Evolutionary conservation across 2,329 filamentous ascomycete genomes (phyloP).

Genomic region (Berkeleyomyces rouxiae): DNA sequence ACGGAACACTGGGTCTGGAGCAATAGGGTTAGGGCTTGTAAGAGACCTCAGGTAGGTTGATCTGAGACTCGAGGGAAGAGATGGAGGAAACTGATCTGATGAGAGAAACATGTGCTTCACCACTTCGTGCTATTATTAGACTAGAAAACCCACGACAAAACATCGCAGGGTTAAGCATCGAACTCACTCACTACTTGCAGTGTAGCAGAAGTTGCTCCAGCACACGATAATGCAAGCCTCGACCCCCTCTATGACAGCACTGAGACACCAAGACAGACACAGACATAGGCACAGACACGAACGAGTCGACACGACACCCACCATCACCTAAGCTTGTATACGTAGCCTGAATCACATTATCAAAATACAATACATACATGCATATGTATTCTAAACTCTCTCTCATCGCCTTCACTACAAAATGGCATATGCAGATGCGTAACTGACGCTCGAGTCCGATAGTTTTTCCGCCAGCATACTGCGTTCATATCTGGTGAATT

Average conservation of each 20-base stretch:
- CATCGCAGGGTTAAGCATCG: not conserved
- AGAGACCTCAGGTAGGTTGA: not conserved
- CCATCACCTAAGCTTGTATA: not conserved
- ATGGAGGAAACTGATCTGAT: not conserved
- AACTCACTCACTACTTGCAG: not conserved
- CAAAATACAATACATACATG: too few species aligned
- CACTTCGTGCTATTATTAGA: not conserved
- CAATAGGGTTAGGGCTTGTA: not conserved
- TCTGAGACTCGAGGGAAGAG: not conserved
- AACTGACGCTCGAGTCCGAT: conserved; percentile 77
- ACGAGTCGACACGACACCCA: not conserved
- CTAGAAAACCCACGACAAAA: not conserved
- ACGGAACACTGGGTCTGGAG: not conserved
- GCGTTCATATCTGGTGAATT: conserved; percentile 72
- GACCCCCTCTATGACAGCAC: not conserved
- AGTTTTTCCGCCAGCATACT: conserved; percentile 56
- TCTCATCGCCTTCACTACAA: not conserved
- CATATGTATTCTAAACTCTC: too few species aligned
- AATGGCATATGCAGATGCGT: conserved; percentile 72
- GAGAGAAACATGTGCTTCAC: not conserved
- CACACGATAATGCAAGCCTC: not conserved
- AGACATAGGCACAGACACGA: not conserved
- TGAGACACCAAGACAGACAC: not conserved
- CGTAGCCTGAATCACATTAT: not conserved
- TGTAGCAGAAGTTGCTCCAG: not conserved